Percentiles rank a stretch among this genome's conserved stretches.
phyloP scores from a whole-genome alignment of 2,329 filamentous ascomycete species.

The Calonectria henricotiae region DNA sequence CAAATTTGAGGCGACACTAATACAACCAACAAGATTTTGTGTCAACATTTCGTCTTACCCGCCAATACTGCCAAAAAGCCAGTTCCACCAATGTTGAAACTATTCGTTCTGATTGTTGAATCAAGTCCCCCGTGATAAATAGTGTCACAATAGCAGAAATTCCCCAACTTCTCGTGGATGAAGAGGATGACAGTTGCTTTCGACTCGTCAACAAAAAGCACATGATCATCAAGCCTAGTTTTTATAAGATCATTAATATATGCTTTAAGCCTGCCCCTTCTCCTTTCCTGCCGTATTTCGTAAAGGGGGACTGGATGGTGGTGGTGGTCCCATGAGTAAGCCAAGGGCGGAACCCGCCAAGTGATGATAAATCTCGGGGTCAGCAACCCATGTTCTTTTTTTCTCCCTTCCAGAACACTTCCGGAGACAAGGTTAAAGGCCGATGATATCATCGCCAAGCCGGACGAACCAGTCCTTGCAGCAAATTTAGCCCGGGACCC shows the following conservation, averaged over 20 bases:
- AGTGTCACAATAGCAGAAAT: not conserved
- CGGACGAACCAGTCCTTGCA: conserved; percentile 21
- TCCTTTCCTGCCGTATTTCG: not conserved
- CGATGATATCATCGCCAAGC: conserved; percentile 14
- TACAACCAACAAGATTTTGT: too few species aligned
- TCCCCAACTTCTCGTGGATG: not conserved
- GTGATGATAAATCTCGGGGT: conserved; percentile 31
- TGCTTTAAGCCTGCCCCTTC: not conserved
- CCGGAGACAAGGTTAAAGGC: not conserved
- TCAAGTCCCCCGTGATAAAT: too few species aligned
- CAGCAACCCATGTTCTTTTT: conserved; percentile 13
- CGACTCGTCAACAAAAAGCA: not conserved
- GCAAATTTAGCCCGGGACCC: not conserved
- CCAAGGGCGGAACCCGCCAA: conserved; percentile 1
- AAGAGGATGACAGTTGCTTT: not conserved
- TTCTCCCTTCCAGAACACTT: conserved; percentile 10
- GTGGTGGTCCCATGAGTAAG: conserved; percentile 16
- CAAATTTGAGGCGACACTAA: not conserved
- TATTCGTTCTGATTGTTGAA: not conserved
- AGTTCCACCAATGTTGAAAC: not conserved
- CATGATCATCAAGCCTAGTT: not conserved
- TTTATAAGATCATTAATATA: not conserved
- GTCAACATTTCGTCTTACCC: too few species aligned
- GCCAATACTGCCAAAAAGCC: too few species aligned
- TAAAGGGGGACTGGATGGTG: not conserved